phyloP scores from a whole-genome alignment of 2,329 filamentous ascomycete genomes.

The Ilyonectria robusta region DNA sequence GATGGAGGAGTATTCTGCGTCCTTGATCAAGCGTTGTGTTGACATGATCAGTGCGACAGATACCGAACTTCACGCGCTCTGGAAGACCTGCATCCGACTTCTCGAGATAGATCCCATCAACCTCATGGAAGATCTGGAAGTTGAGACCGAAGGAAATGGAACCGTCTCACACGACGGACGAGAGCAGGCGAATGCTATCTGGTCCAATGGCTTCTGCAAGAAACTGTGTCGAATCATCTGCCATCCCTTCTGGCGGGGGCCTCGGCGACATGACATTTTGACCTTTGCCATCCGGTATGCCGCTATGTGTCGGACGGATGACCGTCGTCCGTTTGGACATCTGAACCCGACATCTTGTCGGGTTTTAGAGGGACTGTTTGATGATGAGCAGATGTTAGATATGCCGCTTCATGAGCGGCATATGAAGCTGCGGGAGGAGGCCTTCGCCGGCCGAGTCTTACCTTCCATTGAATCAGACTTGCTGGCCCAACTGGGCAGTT shows the following conservation, averaged over 20 bases:
- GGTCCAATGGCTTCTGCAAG: not conserved
- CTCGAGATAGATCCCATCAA: not conserved
- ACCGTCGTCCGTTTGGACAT: not conserved
- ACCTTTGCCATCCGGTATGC: not conserved
- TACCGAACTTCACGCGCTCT: not conserved
- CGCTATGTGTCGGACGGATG: not conserved
- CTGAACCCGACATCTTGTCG: not conserved
- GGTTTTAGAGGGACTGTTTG: not conserved
- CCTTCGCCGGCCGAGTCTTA: too few relatives aligned
- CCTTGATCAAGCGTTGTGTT: not conserved
- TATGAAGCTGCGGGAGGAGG: not conserved
- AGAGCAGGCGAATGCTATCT: not conserved
- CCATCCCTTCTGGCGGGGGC: not conserved
- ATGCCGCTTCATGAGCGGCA: not conserved
- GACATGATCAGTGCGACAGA: not conserved
- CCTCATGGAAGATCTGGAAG: not conserved
- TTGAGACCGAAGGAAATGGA: not conserved
- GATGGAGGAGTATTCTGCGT: not conserved
- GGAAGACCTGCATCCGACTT: not conserved
- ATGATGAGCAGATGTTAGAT: fast-evolving
- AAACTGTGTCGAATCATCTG: not conserved
- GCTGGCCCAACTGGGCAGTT: not conserved
- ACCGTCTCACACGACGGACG: not conserved
- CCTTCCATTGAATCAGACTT: not conserved
- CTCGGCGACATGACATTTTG: not conserved